Conservation (phyloP, 176 grass and related monocot genomes). For the Triticum monococcum region DNA sequence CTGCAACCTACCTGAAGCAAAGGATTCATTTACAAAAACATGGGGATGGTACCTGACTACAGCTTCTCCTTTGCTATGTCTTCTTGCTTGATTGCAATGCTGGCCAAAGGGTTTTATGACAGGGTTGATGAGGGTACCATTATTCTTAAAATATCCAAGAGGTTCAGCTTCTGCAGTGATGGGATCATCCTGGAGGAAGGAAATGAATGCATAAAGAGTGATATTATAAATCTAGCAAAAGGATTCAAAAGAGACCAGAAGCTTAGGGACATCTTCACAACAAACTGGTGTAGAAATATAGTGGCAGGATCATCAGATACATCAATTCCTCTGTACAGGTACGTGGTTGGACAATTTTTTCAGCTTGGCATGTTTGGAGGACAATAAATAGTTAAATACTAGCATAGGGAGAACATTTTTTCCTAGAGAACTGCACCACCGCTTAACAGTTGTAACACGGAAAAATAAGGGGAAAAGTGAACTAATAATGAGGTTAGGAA, state of each 20-base stretch:
- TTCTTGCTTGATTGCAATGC: conserved; percentile 60
- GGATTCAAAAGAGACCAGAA: conserved; percentile 88
- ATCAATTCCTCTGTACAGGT: conserved; percentile 72
- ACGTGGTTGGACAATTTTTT: background rate
- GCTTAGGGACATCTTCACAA: conserved; percentile 68
- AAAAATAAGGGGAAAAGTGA: background rate
- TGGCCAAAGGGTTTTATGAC: conserved; percentile 73
- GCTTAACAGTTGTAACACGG: background rate
- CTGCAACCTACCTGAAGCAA: conserved; percentile 53
- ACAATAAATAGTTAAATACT: background rate
- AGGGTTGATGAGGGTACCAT: conserved; percentile 78
- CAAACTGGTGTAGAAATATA: conserved; percentile 56
- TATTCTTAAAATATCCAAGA: conserved; percentile 65
- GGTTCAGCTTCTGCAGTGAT: conserved; percentile 59
- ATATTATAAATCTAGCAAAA: conserved; percentile 76
- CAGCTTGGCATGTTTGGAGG: background rate
- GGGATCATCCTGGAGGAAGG: conserved; percentile 54
- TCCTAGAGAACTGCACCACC: background rate
- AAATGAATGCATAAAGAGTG: conserved; percentile 51
- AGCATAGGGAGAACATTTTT: background rate
- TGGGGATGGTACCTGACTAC: conserved; percentile 85
- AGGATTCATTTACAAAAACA: conserved; percentile 68
- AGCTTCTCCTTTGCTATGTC: conserved; percentile 66
- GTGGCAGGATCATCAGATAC: conserved; percentile 56
- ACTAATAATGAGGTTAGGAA: conserved; percentile 8